These are phyloP conservation scores for Candida golubevii DNA, from an alignment of 805 yeast genomes.

Conservation along the genomic window DNA sequence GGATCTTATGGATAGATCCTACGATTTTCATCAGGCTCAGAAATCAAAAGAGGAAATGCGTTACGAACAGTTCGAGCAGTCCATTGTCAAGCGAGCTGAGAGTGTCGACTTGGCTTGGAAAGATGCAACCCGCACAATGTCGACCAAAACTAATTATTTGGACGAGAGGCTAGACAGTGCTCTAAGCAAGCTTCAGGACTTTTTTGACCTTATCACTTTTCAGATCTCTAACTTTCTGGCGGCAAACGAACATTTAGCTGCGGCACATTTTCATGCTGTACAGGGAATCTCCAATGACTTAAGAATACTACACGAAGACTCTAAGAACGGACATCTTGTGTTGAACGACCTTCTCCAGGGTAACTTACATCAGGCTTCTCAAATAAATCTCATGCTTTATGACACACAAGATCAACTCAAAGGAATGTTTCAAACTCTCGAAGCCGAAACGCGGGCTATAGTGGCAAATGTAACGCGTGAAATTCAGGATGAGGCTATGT, in stretches of 20 bases:
- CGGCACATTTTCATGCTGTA: background rate
- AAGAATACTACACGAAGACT: background rate
- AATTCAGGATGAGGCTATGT: constrained; percentile 5
- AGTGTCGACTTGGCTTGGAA: constrained; percentile 3
- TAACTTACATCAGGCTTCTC: background rate
- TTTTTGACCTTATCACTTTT: constrained; percentile 3
- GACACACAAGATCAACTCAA: constrained; percentile 5
- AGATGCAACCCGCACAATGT: constrained; percentile 1
- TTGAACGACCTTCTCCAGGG: constrained; percentile 4
- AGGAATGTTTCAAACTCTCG: constrained; percentile 1
- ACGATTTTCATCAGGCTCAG: background rate
- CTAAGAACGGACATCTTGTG: constrained; percentile 3
- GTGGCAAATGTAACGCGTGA: constrained; percentile 5
- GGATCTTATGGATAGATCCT: constrained; percentile 2
- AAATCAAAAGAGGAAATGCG: background rate
- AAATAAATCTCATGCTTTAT: constrained; percentile 2
- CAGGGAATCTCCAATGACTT: constrained; percentile 4
- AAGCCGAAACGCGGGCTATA: constrained; percentile 1
- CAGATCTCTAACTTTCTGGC: constrained; percentile 1
- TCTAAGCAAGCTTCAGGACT: constrained; percentile 1
- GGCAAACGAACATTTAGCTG: constrained; percentile 2
- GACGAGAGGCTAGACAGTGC: background rate
- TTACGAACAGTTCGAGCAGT: constrained; percentile 3
- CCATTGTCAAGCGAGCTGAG: constrained; percentile 2
- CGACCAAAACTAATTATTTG: background rate